Evolutionary conservation across 2,329 filamentous ascomycete species (phyloP).

Genomic region (Raffaelea albimanens): DNA sequence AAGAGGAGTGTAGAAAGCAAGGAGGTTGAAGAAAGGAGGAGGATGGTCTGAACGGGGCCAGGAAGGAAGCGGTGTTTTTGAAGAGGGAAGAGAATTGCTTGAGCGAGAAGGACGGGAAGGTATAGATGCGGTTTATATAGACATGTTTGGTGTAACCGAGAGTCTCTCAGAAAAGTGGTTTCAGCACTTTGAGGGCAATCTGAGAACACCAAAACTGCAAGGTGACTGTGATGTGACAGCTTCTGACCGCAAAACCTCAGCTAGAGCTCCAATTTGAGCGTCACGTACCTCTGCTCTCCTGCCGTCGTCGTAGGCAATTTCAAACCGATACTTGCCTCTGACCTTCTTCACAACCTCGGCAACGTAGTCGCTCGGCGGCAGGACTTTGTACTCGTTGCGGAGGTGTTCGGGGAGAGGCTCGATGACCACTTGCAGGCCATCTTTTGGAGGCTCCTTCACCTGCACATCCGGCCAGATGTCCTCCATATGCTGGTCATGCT

Average conservation of each 20-base stretch:
- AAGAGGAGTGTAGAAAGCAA: not conserved
- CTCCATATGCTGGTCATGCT: too few species aligned
- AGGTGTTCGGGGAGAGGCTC: conserved; percentile 2
- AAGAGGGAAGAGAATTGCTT: not conserved
- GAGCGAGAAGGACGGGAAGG: not conserved
- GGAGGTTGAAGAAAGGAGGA: not conserved
- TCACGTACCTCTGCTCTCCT: conserved; percentile 9
- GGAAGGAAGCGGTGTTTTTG: too few species aligned
- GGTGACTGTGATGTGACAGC: not conserved
- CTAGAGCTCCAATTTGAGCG: too few species aligned
- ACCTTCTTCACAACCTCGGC: conserved; percentile 2
- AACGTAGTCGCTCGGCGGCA: conserved; percentile 12
- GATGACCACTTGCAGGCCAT: conserved; percentile 10
- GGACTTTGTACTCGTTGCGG: conserved; percentile 6
- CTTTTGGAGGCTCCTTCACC: not conserved
- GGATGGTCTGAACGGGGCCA: not conserved
- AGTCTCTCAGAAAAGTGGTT: not conserved
- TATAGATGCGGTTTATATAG: not conserved
- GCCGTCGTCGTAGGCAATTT: conserved; percentile 14
- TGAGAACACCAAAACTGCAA: not conserved
- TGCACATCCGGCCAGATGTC: too few species aligned
- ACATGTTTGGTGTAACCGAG: not conserved
- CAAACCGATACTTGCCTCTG: conserved; percentile 9
- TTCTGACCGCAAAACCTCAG: too few species aligned
- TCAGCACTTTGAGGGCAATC: not conserved